Percentiles rank a stretch among this genome's conserved stretches.
phyloP scores from a whole-genome alignment of 345 rosid species.

The Syzygium jambos region DNA sequence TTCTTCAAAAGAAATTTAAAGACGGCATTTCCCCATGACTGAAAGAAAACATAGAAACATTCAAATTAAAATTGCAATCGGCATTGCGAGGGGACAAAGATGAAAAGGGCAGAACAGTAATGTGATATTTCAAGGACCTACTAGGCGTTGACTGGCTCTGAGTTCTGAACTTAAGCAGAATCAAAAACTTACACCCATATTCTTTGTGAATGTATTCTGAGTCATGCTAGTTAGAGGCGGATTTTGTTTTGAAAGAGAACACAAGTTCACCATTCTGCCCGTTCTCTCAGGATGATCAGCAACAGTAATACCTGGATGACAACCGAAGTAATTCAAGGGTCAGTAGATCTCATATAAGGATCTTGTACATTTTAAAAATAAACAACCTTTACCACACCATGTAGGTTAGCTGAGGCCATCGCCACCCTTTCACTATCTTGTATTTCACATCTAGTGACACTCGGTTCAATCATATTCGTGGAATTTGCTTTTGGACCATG shows the following conservation, averaged over 20 bases:
- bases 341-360: background rate
- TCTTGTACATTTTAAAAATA: background rate
- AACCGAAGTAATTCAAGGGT: background rate
- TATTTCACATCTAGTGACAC: conserved; percentile 15
- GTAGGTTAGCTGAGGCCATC: conserved; percentile 19
- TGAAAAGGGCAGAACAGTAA: background rate
- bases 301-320: conserved; percentile 38
- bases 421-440: conserved; percentile 26
- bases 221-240: conserved; percentile 13
- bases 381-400: background rate
- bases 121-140: background rate
- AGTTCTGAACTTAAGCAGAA: background rate
- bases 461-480: conserved; percentile 20
- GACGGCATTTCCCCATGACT: background rate
- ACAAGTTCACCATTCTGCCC: conserved; percentile 22
- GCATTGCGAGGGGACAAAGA: background rate
- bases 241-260: conserved; percentile 18
- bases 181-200: conserved; percentile 25
- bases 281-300: conserved; percentile 23
- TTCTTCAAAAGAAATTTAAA: background rate
- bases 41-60: background rate
- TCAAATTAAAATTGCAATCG: background rate
- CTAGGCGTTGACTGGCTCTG: background rate
- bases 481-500: conserved; percentile 17
- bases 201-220: conserved; percentile 20